A percentile compares a stretch with the other conserved stretches of the same genome.
Conservation (phyloP, 805 yeast species). For the Saccharomycopsis guyanensis region DNA sequence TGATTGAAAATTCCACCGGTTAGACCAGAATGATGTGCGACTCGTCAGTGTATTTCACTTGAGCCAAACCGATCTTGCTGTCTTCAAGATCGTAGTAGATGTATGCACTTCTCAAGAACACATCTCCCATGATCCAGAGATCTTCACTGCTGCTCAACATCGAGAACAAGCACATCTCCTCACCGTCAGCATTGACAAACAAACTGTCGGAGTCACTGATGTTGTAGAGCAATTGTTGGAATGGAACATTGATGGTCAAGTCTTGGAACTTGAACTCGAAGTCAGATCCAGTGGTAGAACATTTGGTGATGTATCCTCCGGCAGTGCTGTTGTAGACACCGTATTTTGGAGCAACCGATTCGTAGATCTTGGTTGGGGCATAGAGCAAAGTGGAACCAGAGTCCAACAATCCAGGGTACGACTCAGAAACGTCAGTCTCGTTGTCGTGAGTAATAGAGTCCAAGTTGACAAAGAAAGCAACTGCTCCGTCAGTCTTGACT, state of each 20-base stretch:
- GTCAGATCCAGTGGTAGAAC: slow-evolving; percentile 30
- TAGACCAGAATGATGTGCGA: slow-evolving; percentile 37
- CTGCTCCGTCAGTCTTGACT: slow-evolving; percentile 36
- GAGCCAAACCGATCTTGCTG: slow-evolving; percentile 38
- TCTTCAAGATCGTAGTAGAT: slow-evolving; percentile 47
- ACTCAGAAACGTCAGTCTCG: slow-evolving; percentile 18
- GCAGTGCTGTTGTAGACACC: slow-evolving; percentile 28
- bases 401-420: slow-evolving; percentile 39
- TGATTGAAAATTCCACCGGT: too few species aligned
- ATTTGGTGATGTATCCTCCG: slow-evolving; percentile 17
- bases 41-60: slow-evolving; percentile 31
- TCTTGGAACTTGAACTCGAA: slow-evolving; percentile 42
- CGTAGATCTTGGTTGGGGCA: slow-evolving; percentile 31
- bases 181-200: slow-evolving; percentile 32
- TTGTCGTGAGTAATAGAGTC: slow-evolving; percentile 3
- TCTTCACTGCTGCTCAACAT: slow-evolving; percentile 30
- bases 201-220: slow-evolving; percentile 34
- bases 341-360: slow-evolving; percentile 25
- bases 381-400: slow-evolving; percentile 47
- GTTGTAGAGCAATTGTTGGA: slow-evolving; percentile 21
- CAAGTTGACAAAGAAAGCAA: slow-evolving; percentile 39
- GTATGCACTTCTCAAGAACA: slow-evolving; percentile 45
- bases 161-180: slow-evolving; percentile 38
- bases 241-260: slow-evolving; percentile 25
- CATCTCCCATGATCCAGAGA: slow-evolving; percentile 44